phyloP scores from a whole-genome alignment of 192 early-diverging fungal genomes.

The Haplosporangium gracile region DNA sequence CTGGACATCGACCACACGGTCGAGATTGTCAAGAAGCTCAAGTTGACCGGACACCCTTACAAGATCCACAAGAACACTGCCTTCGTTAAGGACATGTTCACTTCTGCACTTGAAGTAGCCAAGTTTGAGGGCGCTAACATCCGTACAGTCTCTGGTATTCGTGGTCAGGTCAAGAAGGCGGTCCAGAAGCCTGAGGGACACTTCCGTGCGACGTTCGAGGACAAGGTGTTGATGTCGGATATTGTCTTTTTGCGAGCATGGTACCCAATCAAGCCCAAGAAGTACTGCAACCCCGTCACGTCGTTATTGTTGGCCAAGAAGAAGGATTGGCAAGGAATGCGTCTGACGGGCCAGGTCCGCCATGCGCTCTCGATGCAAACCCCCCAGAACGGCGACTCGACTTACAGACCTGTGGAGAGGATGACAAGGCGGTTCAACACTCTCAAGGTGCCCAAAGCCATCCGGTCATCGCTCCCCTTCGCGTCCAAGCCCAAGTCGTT shows the following conservation, averaged over 20 bases:
- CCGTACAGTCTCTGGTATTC: slow-evolving; percentile 96
- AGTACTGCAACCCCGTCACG: slow-evolving; percentile 98
- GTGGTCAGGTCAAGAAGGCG: slow-evolving; percentile 97
- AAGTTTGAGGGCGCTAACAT: slow-evolving; percentile 98
- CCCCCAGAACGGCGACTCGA: slow-evolving; percentile 86
- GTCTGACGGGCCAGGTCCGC: slow-evolving; percentile 88
- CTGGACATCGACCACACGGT: slow-evolving; percentile 93
- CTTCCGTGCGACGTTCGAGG: slow-evolving; percentile 99
- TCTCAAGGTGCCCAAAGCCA: slow-evolving; percentile 82
- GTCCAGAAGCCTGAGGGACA: slow-evolving; percentile 87
- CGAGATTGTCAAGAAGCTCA: slow-evolving; percentile 99
- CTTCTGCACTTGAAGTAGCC: slow-evolving; percentile 93
- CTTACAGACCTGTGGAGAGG: slow-evolving; percentile 88
- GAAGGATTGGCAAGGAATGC: slow-evolving; percentile 89
- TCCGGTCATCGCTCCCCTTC: slow-evolving; percentile 90
- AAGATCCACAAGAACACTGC: slow-evolving; percentile 99
- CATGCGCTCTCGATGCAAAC: slow-evolving; percentile 71
- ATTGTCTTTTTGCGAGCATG: slow-evolving; percentile 98
- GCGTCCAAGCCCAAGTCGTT: slow-evolving; percentile 87
- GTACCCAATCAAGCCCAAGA: slow-evolving; percentile 95
- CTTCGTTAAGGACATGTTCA: slow-evolving; percentile 99
- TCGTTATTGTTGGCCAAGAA: slow-evolving; percentile 86
- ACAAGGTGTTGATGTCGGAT: slow-evolving; percentile 94
- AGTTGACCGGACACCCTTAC: slow-evolving; percentile 93
- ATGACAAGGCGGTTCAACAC: slow-evolving; percentile 84